phyloP scores from a whole-genome alignment of 2,329 filamentous ascomycete genomes.

The Coniochaeta prunicola region DNA sequence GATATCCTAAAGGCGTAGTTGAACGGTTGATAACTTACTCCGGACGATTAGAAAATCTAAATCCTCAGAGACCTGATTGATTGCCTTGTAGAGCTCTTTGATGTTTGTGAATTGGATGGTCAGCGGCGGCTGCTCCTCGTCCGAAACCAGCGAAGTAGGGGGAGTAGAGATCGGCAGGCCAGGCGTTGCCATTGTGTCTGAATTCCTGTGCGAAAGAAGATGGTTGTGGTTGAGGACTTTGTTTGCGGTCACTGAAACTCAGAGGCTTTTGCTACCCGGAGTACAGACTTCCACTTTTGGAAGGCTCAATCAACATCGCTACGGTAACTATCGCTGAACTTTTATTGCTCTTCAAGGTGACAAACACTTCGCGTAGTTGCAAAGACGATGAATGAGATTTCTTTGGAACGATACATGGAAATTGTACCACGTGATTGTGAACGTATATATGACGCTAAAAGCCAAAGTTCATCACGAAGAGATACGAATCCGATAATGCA shows the following conservation, averaged over 20 bases:
- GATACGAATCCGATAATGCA: too few relatives aligned
- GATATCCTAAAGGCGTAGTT: not conserved
- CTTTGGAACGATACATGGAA: too few relatives aligned
- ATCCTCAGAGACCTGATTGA: not conserved
- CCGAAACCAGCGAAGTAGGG: not conserved
- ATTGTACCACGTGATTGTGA: not conserved
- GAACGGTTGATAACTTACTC: not conserved
- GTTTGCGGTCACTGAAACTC: too few relatives aligned
- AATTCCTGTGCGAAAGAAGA: not conserved
- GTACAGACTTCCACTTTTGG: too few relatives aligned
- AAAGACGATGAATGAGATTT: not conserved
- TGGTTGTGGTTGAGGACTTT: not conserved
- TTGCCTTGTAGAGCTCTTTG: not conserved
- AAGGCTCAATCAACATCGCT: too few relatives aligned
- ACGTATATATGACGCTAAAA: not conserved
- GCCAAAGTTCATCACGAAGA: not conserved
- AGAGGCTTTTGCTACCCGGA: too few relatives aligned
- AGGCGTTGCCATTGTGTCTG: not conserved
- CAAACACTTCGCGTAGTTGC: too few relatives aligned
- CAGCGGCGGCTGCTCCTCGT: not conserved
- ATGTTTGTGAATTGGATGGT: conserved; percentile 1
- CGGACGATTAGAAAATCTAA: conserved; percentile 2
- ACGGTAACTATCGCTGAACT: too few relatives aligned
- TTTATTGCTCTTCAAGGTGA: too few relatives aligned
- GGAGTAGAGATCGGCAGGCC: not conserved